Evolutionary conservation across 345 rosid species (phyloP).

Genomic region (Eucalyptus sp.): DNA sequence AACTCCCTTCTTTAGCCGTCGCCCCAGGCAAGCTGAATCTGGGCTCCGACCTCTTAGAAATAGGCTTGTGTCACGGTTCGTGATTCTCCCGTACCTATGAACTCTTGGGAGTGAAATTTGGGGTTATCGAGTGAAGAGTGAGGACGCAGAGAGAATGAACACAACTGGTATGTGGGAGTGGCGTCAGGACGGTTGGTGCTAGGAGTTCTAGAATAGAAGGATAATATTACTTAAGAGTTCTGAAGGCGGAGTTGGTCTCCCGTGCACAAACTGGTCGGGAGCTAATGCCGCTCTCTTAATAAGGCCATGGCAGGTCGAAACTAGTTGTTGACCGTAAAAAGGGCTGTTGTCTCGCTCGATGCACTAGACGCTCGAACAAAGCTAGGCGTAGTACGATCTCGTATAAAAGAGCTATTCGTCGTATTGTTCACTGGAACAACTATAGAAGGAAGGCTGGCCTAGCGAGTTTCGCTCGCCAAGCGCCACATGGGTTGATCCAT

Average conservation of each 20-base stretch:
- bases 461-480: fast-evolving
- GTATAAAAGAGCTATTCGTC: too few relatives aligned
- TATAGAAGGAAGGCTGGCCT: too few relatives aligned
- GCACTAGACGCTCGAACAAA: fast-evolving
- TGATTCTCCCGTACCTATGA: too few relatives aligned
- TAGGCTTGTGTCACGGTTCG: too few relatives aligned
- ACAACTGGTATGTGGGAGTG: fast-evolving
- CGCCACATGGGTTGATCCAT: fast-evolving
- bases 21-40: too few relatives aligned
- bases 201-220: too few relatives aligned
- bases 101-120: too few relatives aligned
- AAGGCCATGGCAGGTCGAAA: fast-evolving
- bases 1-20: fast-evolving
- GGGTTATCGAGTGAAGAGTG: too few relatives aligned
- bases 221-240: too few relatives aligned
- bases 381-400: fast-evolving
- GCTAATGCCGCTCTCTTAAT: too few relatives aligned
- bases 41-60: too few relatives aligned
- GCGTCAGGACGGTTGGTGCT: fast-evolving
- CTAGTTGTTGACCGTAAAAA: too few relatives aligned
- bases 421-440: fast-evolving
- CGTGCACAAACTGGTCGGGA: fast-evolving
- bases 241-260: fast-evolving
- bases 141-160: fast-evolving
- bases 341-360: fast-evolving